phyloP scores from a whole-genome alignment of 768 basidiomycete species.

The Solioccasus polychromus region DNA sequence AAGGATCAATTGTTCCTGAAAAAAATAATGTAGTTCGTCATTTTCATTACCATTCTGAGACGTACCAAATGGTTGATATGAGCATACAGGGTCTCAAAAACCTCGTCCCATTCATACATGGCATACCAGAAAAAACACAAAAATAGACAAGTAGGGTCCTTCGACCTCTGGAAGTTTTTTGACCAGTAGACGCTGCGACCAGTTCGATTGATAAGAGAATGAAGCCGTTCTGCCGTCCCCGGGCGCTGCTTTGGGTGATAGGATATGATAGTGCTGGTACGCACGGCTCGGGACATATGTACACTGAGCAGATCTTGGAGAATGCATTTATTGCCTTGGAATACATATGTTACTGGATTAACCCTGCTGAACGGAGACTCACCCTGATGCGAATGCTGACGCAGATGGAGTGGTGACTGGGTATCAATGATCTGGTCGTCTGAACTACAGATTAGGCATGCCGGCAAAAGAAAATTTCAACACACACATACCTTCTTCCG shows the following conservation, averaged over 20 bases:
- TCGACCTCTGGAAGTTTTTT: constrained; percentile 23
- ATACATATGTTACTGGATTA: constrained; percentile 1
- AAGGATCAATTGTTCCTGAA: constrained; percentile 46
- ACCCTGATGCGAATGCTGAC: too few relatives aligned
- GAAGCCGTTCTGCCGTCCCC: constrained; percentile 24
- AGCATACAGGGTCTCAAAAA: constrained; percentile 47
- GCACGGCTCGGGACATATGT: constrained; percentile 44
- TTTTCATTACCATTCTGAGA: constrained; percentile 11
- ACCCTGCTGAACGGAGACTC: background rate
- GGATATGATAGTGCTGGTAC: constrained; percentile 25
- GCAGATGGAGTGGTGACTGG: constrained; percentile 45
- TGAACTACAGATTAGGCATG: constrained; percentile 6
- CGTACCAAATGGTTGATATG: constrained; percentile 53
- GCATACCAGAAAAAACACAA: constrained; percentile 57
- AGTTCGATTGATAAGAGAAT: constrained; percentile 27
- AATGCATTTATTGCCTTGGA: constrained; percentile 19
- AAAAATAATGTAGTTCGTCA: background rate
- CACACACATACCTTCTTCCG: constrained; percentile 8
- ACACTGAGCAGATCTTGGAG: constrained; percentile 49
- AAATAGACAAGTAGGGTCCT: constrained; percentile 55
- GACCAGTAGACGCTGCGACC: constrained; percentile 34
- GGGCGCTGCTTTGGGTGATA: constrained; percentile 26
- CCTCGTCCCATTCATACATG: constrained; percentile 61
- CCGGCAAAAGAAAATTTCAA: background rate
- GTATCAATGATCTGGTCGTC: constrained; percentile 45